phyloP scores from a whole-genome alignment of 2,329 filamentous ascomycete species.

The Akanthomyces lecanii region DNA sequence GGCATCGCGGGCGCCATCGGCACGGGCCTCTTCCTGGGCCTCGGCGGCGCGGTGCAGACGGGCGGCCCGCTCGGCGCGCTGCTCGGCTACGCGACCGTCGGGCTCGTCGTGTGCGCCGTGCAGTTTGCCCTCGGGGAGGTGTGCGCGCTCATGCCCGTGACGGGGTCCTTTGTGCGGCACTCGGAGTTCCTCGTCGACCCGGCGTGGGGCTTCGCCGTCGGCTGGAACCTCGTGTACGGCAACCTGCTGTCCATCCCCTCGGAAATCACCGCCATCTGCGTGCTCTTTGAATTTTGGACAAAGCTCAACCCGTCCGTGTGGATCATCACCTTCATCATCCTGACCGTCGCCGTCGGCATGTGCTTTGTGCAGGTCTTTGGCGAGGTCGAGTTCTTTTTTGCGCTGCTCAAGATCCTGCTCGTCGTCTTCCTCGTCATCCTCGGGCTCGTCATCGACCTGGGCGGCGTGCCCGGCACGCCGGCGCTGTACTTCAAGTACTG shows the following conservation, averaged over 20 bases:
- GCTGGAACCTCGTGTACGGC: slow-evolving; percentile 53
- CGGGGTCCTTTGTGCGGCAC: slow-evolving; percentile 59
- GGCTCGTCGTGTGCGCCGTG: slow-evolving; percentile 52
- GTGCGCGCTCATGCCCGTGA: slow-evolving; percentile 57
- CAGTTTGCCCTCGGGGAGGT: slow-evolving; percentile 58
- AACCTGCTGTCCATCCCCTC: slow-evolving; percentile 51
- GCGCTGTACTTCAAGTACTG: slow-evolving; percentile 66
- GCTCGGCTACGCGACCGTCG: slow-evolving; percentile 52
- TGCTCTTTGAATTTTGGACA: slow-evolving; percentile 61
- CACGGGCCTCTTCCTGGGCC: slow-evolving; percentile 57
- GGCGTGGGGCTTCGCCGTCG: slow-evolving; percentile 52
- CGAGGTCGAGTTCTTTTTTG: slow-evolving; percentile 53
- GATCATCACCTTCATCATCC: slow-evolving; percentile 45
- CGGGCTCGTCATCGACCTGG: slow-evolving; percentile 58
- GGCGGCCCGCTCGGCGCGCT: slow-evolving; percentile 47
- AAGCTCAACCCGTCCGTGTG: slow-evolving; percentile 50
- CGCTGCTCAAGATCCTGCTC: slow-evolving; percentile 54
- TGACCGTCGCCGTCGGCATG: slow-evolving; percentile 54
- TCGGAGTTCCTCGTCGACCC: slow-evolving; percentile 58
- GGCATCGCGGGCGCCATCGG: slow-evolving; percentile 59
- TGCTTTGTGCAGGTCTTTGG: slow-evolving; percentile 56
- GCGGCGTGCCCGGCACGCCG: slow-evolving; percentile 54
- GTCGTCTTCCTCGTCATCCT: slow-evolving; percentile 60
- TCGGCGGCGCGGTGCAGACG: slow-evolving; percentile 48
- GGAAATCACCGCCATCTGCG: slow-evolving; percentile 59